phyloP scores from a whole-genome alignment of 345 rosid species.

The Psidium friedrichsthalianum region DNA sequence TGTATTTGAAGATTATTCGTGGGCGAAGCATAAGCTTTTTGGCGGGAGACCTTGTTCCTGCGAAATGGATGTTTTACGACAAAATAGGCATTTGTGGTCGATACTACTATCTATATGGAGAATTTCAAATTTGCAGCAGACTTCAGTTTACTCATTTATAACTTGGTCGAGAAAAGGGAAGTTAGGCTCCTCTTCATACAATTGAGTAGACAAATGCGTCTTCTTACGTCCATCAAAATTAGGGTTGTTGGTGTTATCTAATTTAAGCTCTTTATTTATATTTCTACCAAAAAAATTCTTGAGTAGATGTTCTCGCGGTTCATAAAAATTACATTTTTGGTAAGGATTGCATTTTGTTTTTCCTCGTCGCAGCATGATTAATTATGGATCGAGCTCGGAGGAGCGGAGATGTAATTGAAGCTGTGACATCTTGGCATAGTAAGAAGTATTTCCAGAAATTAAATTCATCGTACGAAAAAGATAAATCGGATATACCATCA shows the following conservation, averaged over 20 bases:
- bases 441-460: not conserved
- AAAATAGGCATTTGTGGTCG: too few species aligned
- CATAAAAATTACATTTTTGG: not conserved
- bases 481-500: not conserved
- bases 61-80: too few species aligned
- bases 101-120: too few species aligned
- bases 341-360: accelerated
- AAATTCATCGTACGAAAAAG: not conserved
- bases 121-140: too few species aligned
- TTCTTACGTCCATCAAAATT: not conserved
- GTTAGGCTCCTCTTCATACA: not conserved
- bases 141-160: too few species aligned
- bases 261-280: not conserved
- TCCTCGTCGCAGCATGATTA: not conserved
- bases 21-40: too few species aligned
- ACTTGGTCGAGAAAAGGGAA: not conserved
- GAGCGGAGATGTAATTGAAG: not conserved
- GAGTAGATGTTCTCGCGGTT: not conserved
- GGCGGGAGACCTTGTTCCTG: too few species aligned
- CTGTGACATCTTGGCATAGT: not conserved
- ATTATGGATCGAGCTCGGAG: not conserved
- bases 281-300: not conserved
- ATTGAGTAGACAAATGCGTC: not conserved
- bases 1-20: too few species aligned
- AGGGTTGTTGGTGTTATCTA: not conserved